Base-by-base conservation (phyloP, 2,329 filamentous ascomycete genomes). In the Pseudocercospora vitis region DNA sequence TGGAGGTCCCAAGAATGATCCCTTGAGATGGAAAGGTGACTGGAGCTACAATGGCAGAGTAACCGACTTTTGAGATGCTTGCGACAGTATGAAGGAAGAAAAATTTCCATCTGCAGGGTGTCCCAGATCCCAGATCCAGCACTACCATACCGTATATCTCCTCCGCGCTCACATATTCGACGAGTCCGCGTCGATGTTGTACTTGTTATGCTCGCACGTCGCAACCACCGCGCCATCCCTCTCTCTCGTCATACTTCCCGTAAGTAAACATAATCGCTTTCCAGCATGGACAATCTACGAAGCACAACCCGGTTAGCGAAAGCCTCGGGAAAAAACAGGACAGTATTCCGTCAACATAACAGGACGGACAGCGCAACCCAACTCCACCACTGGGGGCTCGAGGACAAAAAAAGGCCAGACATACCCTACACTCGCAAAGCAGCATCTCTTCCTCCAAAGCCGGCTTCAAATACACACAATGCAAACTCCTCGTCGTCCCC, bases 1-100 rank as follows among this genome's bases (percentile, higher is more conserved):
- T 8, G 94, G 94, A 4, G 94, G 94, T 1, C 94, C 94, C 4
- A 99, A 97, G 84, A 97, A 95, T 68, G 92, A 99, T 74, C 94
- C 94, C 48, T 68, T 97, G 69, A 77, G 91, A 64, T 96, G 92
- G 92, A 91, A 91, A 0, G 86, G 89, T 1, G 85, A 88, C 70
- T 99, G 91, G 87, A 96, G 90, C 71, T 99, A 89, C 72, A 96
- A 96, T 72, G 94, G 94, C 42, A 79, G 92, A 59, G 91, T 95
- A 50, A 97, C 92, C 19, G 94, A 99, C 73, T 99, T 99, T 57
- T 83, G n/a, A 66, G 76, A 46, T 9, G 16, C 14, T 21, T 29
- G 26, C 39, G 35, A 40, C 32, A 48, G 14, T 26, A 31, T 7
- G 28, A 46, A 32, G 14, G 33, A 37, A 14, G 37, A 6, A 23